These are phyloP conservation scores for Durotheca rogersii DNA, from an alignment of 495 filamentous ascomycete genomes.

Conservation along the genomic window DNA sequence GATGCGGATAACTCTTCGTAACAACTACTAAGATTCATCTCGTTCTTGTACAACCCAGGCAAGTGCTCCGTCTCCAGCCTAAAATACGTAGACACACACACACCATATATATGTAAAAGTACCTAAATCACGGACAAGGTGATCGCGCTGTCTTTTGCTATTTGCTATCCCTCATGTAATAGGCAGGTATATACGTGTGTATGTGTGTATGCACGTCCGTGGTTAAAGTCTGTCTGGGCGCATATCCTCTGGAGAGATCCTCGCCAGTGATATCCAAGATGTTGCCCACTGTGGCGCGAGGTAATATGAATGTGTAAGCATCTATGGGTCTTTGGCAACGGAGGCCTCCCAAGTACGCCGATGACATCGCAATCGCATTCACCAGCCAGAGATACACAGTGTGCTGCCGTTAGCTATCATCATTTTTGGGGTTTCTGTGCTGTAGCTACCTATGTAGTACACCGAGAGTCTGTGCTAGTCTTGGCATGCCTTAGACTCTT, in stretches of 20 bases:
- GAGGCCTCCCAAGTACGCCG: conserved; percentile 6
- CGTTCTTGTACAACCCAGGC: too few relatives aligned
- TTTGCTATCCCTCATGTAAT: too few relatives aligned
- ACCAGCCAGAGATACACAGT: conserved; percentile 20
- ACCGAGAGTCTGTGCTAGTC: conserved; percentile 13
- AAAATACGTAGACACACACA: too few relatives aligned
- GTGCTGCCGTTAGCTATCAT: too few relatives aligned
- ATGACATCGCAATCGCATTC: conserved; percentile 15
- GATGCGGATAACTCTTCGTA: too few relatives aligned
- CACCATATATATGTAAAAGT: too few relatives aligned
- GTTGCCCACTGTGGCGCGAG: background rate
- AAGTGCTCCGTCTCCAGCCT: too few relatives aligned
- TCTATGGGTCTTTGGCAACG: background rate
- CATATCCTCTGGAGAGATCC: background rate
- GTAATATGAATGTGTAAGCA: conserved; percentile 1
- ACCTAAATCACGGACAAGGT: too few relatives aligned
- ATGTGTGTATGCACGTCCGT: background rate
- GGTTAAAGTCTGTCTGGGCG: background rate
- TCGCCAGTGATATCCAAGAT: background rate
- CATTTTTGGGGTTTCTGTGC: too few relatives aligned
- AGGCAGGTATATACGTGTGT: background rate
- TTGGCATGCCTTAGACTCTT: conserved; percentile 19
- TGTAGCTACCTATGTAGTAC: too few relatives aligned
- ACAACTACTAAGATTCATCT: too few relatives aligned
- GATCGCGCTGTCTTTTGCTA: too few relatives aligned